Evolutionary conservation across 805 yeast genomes (phyloP).

Genomic region (Saccharomycopsis capsularis): DNA sequence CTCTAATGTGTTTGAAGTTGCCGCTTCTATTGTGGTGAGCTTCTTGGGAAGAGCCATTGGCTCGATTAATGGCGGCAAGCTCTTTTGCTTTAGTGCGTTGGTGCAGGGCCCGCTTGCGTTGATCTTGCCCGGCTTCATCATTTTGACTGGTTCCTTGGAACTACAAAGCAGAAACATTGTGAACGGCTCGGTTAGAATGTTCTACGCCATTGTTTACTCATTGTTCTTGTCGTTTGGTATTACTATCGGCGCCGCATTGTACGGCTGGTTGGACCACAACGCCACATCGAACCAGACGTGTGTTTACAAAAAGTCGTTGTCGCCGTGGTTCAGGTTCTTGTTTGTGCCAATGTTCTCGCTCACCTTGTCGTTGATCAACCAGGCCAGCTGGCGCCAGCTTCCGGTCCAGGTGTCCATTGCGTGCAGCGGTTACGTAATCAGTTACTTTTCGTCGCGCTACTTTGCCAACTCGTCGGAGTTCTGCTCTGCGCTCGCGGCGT

Average conservation of each 20-base stretch:
- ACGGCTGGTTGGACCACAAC: constrained; percentile 85
- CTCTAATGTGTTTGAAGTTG: constrained; percentile 88
- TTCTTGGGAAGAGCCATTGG: constrained; percentile 88
- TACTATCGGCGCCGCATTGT: constrained; percentile 85
- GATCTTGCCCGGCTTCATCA: constrained; percentile 90
- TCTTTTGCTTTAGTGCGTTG: constrained; percentile 80
- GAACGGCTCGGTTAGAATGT: constrained; percentile 94
- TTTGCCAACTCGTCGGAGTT: constrained; percentile 72
- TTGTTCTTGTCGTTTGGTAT: constrained; percentile 89
- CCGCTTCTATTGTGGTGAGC: constrained; percentile 80
- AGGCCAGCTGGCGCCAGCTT: constrained; percentile 73
- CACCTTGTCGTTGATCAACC: constrained; percentile 68
- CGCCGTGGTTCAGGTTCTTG: constrained; percentile 55
- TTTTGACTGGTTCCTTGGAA: constrained; percentile 86
- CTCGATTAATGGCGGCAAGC: constrained; percentile 55
- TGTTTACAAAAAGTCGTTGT: constrained; percentile 35
- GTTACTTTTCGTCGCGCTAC: constrained; percentile 69
- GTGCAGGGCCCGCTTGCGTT: constrained; percentile 87
- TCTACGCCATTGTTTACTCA: constrained; percentile 90
- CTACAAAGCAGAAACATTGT: constrained; percentile 83
- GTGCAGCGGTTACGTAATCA: constrained; percentile 73
- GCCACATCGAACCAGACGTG: constrained; percentile 66
- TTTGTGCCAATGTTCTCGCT: constrained; percentile 72
- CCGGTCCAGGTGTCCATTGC: constrained; percentile 80
- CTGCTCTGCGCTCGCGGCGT: constrained; percentile 86